A percentile compares a stretch with the other conserved stretches of the same genome.
phyloP scores from a whole-genome alignment of 345 rosid genomes.

The Theobroma cacao region DNA sequence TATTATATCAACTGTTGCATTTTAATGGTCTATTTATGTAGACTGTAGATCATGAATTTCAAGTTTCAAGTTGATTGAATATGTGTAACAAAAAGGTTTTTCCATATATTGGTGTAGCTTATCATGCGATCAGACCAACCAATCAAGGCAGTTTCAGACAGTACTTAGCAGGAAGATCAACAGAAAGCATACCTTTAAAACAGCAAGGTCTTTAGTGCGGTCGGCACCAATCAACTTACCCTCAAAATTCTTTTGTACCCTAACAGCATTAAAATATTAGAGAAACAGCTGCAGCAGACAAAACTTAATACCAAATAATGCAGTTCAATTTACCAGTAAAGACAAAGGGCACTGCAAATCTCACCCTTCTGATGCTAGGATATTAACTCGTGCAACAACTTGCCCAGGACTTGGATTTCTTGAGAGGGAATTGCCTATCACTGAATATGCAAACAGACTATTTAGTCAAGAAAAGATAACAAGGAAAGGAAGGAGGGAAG shows the following conservation, averaged over 20 bases:
- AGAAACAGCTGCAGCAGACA: constrained; percentile 8
- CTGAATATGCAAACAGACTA: constrained; percentile 35
- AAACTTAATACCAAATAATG: constrained; percentile 1
- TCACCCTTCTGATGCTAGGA: constrained; percentile 92
- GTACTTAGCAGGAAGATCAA: background rate
- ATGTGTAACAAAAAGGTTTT: background rate
- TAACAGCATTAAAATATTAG: constrained; percentile 23
- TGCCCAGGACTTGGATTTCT: constrained; percentile 77
- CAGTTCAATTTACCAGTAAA: constrained; percentile 28
- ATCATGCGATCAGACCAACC: background rate
- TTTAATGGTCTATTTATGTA: background rate
- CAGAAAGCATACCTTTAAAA: constrained; percentile 52
- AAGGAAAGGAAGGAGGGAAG: background rate
- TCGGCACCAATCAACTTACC: constrained; percentile 90
- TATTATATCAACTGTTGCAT: background rate
- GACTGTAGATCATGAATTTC: background rate
- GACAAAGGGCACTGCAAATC: constrained; percentile 28
- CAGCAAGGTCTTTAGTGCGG: constrained; percentile 93
- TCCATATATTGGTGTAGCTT: background rate
- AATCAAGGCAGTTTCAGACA: background rate
- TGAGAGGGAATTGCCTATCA: constrained; percentile 88
- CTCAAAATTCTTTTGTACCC: constrained; percentile 92
- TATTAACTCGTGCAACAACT: constrained; percentile 90
- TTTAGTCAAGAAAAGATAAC: background rate
- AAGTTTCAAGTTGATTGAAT: background rate